Conservation (phyloP, 2,329 filamentous ascomycete genomes). For the Penicillium crustosum region DNA sequence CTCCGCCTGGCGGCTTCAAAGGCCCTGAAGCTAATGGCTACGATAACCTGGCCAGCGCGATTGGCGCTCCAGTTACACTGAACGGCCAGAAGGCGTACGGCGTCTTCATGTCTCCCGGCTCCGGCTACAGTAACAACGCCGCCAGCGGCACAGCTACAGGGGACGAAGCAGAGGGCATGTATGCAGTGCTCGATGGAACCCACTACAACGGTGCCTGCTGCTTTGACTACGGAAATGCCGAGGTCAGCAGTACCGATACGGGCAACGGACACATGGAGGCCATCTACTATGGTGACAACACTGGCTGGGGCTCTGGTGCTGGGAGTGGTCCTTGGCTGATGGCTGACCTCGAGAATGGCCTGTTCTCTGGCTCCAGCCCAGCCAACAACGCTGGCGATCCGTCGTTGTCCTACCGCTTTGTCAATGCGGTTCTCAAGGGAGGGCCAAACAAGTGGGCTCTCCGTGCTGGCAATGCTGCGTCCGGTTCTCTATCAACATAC, state of each 20-base stretch:
- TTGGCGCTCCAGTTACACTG: constrained; percentile 61
- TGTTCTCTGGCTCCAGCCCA: constrained; percentile 57
- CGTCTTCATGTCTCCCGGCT: constrained; percentile 61
- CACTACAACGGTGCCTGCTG: constrained; percentile 39
- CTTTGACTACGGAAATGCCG: constrained; percentile 60
- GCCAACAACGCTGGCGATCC: constrained; percentile 54
- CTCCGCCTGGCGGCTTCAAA: constrained; percentile 57
- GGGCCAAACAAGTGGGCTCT: constrained; percentile 58
- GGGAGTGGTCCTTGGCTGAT: constrained; percentile 66
- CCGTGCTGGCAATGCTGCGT: constrained; percentile 57
- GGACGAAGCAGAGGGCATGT: constrained; percentile 50
- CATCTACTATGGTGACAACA: constrained; percentile 62
- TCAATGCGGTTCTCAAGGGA: constrained; percentile 60
- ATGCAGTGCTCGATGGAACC: constrained; percentile 36
- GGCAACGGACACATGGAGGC: constrained; percentile 69
- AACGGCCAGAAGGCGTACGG: constrained; percentile 64
- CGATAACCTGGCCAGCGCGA: constrained; percentile 61
- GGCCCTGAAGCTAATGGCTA: constrained; percentile 59
- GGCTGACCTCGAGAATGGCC: constrained; percentile 67
- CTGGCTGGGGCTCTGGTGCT: constrained; percentile 56
- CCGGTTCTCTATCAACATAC: constrained; percentile 58
- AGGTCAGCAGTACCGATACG: constrained; percentile 53
- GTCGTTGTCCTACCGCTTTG: constrained; percentile 55
- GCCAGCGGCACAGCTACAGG: constrained; percentile 55
- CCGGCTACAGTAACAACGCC: constrained; percentile 62